phyloP scores from a whole-genome alignment of 495 filamentous ascomycete genomes.

The Annulohypoxylon moriforme region DNA sequence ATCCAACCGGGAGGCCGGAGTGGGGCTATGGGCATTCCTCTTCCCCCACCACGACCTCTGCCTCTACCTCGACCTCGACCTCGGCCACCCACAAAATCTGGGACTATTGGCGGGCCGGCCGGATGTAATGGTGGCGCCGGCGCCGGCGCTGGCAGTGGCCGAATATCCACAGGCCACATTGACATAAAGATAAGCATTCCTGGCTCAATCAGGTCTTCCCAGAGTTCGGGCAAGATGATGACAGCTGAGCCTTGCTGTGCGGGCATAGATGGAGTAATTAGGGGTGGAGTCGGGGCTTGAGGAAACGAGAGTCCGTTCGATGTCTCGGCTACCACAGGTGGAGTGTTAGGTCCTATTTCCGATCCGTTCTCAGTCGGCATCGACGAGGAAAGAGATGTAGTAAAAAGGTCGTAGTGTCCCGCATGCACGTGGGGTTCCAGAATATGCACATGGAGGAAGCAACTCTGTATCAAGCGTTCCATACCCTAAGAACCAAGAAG shows the following conservation, averaged over 20 bases:
- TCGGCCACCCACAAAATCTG: background rate
- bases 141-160: conserved; percentile 27
- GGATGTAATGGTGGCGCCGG: background rate
- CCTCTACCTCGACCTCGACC: conserved; percentile 26
- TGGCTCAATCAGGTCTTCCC: conserved; percentile 64
- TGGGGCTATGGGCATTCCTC: conserved; percentile 5
- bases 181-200: conserved; percentile 85
- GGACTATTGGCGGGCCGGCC: background rate
- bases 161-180: conserved; percentile 77
- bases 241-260: conserved; percentile 46
- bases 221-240: conserved; percentile 63
- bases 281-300: conserved; percentile 22
- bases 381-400: conserved; percentile 46
- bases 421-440: conserved; percentile 59
- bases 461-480: conserved; percentile 63
- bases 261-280: conserved; percentile 12
- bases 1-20: conserved; percentile 9
- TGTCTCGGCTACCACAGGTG: background rate
- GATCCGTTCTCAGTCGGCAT: conserved; percentile 21
- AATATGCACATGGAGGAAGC: conserved; percentile 60
- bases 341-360: background rate
- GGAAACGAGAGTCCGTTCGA: background rate
- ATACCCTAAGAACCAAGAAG: conserved; percentile 57
- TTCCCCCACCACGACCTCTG: conserved; percentile 24
- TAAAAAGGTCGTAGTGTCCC: conserved; percentile 63